Base-by-base conservation (phyloP, 768 basidiomycete species). In the Cyclocybe cylindracea region DNA sequence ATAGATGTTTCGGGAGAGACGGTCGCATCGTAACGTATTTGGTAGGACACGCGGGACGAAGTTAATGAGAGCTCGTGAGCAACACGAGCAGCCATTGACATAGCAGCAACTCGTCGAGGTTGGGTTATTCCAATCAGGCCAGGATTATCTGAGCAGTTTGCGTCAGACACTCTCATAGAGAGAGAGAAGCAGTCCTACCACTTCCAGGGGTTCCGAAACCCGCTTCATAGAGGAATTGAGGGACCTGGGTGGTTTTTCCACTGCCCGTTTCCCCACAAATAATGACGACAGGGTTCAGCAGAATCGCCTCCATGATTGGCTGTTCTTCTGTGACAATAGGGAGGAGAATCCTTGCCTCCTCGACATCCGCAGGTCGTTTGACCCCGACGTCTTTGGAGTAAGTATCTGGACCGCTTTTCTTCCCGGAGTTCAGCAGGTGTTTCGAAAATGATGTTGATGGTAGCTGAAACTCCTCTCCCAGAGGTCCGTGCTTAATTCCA, bases 71-170 rank as follows among this genome's bases (percentile, higher is more conserved):
- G 75, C 70, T 99, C 97, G 44, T 89, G 79, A n/a, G 87, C 87
- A 24, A 99, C 95, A 33, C 97, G 92, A 8, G 84, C 74, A 0
- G 97, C 93, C 85, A 98, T 94, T 1, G 97, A 94, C 75, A 98
- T 87, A 0, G 96, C 96, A 16, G 97, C 97, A 13, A 99, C 97
- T 63, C 97, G 86, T 50, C 97, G 86, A 4, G 97, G 97, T 68
- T 99, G 97, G 4, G 97, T 99, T 46, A 99, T 80, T 13, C 94
- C 97, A 60, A 99, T 94, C 86, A 98, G 96, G 1, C 97, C 97
- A 33, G 95, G 91, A 66, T 98, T 97, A 38, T 96, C 96, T 96
- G 38, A 2, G 47, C 10, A 53, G 13, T 24, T n/a, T 44, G 54
- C 37, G 44, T 48, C 51, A 24, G 55, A 39, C 59, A 48, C 10